These are phyloP conservation scores for Dothistroma pini DNA, from an alignment of 2,329 filamentous ascomycete species.

Conservation along the genomic window DNA sequence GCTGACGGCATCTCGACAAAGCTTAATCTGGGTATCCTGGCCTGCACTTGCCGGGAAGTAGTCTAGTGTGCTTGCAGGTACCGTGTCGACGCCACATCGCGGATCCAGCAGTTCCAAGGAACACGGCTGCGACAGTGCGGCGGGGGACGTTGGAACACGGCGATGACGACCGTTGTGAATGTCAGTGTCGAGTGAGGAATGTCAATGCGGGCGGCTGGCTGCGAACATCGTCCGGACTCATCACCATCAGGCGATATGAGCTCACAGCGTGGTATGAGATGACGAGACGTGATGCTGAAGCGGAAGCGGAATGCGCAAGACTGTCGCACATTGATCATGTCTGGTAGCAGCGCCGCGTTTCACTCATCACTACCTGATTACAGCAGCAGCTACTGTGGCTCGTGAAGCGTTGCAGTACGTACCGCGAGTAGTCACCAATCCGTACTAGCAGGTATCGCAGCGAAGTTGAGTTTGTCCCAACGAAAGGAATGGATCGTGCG, in stretches of 20 bases:
- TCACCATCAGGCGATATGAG: background rate
- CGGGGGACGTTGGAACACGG: background rate
- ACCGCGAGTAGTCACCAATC: background rate
- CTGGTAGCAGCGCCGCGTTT: background rate
- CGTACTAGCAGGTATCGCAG: background rate
- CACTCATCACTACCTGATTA: background rate
- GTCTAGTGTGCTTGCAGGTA: background rate
- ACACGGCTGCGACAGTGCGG: background rate
- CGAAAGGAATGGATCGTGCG: background rate
- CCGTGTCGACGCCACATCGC: background rate
- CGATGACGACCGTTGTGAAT: background rate
- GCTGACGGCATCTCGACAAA: slow-evolving; percentile 1
- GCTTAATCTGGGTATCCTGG: background rate
- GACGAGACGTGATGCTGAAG: background rate
- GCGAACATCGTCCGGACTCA: background rate
- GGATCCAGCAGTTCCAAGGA: background rate
- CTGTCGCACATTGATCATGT: slow-evolving; percentile 1
- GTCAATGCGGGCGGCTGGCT: background rate
- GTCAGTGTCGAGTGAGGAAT: background rate
- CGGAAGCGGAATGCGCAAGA: background rate
- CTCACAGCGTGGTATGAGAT: background rate
- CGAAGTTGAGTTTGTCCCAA: background rate
- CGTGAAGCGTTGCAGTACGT: background rate
- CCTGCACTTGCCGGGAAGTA: background rate
- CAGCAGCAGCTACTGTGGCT: background rate